Conservation (phyloP, 2,329 filamentous ascomycete genomes). For the Botrytis paeoniae region DNA sequence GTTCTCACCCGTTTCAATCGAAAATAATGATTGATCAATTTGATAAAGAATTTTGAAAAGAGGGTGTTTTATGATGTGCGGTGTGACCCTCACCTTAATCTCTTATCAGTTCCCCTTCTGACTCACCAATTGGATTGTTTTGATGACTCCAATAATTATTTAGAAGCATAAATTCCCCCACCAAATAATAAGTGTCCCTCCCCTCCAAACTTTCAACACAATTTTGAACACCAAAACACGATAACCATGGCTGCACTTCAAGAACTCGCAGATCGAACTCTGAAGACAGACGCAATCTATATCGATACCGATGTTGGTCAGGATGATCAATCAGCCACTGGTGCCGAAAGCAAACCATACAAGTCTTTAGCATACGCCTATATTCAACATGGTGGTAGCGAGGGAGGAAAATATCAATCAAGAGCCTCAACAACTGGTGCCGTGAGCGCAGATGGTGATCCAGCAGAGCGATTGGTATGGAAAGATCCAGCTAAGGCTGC, state of each 20-base stretch:
- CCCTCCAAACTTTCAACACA: slow-evolving; percentile 9
- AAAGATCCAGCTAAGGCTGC: slow-evolving; percentile 81
- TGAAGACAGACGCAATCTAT: slow-evolving; percentile 56
- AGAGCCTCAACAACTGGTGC: slow-evolving; percentile 64
- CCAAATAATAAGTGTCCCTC: not conserved
- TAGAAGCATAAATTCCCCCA: slow-evolving; percentile 9
- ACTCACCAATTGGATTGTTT: slow-evolving; percentile 13
- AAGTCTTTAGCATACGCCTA: slow-evolving; percentile 78
- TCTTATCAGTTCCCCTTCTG: slow-evolving; percentile 8
- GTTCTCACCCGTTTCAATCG: rapidly evolving
- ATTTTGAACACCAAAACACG: slow-evolving; percentile 8
- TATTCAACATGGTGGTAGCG: slow-evolving; percentile 59
- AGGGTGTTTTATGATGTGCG: not conserved
- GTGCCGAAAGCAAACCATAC: slow-evolving; percentile 72
- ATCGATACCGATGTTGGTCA: slow-evolving; percentile 77
- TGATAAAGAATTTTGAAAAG: not conserved
- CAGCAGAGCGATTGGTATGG: slow-evolving; percentile 64
- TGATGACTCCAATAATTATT: slow-evolving; percentile 6
- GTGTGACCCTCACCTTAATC: not conserved
- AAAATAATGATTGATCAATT: not conserved
- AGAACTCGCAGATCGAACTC: slow-evolving; percentile 49
- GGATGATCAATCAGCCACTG: slow-evolving; percentile 65
- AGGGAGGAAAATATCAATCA: slow-evolving; percentile 59
- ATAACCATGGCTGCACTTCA: slow-evolving; percentile 40
- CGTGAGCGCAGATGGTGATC: slow-evolving; percentile 61